Evolutionary conservation across 2,329 filamentous ascomycete genomes (phyloP).

Genomic region (Talaromyces amestolkiae): DNA sequence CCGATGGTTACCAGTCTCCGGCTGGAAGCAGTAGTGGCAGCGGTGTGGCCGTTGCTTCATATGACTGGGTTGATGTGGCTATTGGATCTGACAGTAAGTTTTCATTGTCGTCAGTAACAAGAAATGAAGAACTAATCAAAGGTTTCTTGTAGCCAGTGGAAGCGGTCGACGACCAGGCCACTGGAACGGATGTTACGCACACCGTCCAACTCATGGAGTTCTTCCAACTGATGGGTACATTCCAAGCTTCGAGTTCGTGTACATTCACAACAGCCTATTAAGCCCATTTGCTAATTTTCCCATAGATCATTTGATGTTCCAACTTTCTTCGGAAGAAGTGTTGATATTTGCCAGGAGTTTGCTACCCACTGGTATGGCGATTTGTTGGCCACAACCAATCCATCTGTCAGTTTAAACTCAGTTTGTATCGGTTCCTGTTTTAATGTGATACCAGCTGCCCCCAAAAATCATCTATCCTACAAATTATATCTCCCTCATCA

Average conservation of each 20-base stretch:
- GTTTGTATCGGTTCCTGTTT: background rate
- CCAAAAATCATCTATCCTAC: background rate
- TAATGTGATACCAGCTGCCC: background rate
- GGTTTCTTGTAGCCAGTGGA: background rate
- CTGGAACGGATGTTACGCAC: background rate
- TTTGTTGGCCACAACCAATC: background rate
- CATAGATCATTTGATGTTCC: background rate
- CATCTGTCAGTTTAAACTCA: background rate
- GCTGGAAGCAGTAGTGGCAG: slow-evolving; percentile 27
- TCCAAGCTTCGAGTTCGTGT: background rate
- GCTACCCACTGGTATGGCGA: background rate
- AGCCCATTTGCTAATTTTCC: background rate
- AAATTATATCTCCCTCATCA: background rate
- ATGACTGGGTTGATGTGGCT: slow-evolving; percentile 48
- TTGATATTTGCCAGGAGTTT: slow-evolving; percentile 1
- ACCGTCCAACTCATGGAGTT: background rate
- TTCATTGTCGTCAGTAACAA: background rate
- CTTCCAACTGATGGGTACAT: background rate
- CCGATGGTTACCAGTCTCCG: slow-evolving; percentile 36
- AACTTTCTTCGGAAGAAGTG: background rate
- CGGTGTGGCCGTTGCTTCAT: slow-evolving; percentile 32
- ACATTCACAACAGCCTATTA: background rate
- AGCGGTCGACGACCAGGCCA: background rate
- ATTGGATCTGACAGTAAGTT: slow-evolving; percentile 45
- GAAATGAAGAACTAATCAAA: background rate